Evolutionary conservation across 352 stramenopile species (phyloP).

Genomic region (Phytophthora sp.): DNA sequence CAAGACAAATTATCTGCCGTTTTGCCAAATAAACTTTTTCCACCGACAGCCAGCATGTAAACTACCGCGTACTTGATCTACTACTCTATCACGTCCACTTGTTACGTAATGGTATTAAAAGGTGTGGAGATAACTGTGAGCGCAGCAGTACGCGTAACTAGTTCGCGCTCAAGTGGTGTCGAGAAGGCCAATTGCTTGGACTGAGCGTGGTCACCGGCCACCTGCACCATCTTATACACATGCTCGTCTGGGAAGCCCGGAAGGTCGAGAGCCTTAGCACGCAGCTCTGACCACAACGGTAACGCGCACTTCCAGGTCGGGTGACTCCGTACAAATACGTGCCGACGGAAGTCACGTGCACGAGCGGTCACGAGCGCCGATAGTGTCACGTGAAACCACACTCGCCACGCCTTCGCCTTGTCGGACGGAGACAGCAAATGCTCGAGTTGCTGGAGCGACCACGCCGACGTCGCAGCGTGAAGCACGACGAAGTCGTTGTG

Average conservation of each 20-base stretch:
- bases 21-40: too few relatives aligned
- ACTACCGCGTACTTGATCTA: too few relatives aligned
- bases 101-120: too few relatives aligned
- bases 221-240: conserved; percentile 73
- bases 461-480: conserved; percentile 44
- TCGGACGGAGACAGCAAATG: conserved; percentile 37
- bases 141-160: conserved; percentile 43
- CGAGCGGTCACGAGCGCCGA: conserved; percentile 32
- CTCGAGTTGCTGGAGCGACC: conserved; percentile 45
- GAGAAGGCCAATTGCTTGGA: conserved; percentile 43
- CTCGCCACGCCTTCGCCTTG: conserved; percentile 31
- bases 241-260: conserved; percentile 56
- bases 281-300: conserved; percentile 47
- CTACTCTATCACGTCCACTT: too few relatives aligned
- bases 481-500: conserved; percentile 50
- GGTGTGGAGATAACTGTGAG: conserved; percentile 40
- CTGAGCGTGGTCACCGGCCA: conserved; percentile 49
- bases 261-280: conserved; percentile 36
- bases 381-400: conserved; percentile 44
- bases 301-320: conserved; percentile 36
- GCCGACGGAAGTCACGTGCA: conserved; percentile 41
- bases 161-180: conserved; percentile 40
- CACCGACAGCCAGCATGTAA: too few relatives aligned
- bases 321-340: background rate
- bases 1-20: too few relatives aligned